Evolutionary conservation across 176 grass and related monocot species (phyloP).

Genomic region (Poa annua): DNA sequence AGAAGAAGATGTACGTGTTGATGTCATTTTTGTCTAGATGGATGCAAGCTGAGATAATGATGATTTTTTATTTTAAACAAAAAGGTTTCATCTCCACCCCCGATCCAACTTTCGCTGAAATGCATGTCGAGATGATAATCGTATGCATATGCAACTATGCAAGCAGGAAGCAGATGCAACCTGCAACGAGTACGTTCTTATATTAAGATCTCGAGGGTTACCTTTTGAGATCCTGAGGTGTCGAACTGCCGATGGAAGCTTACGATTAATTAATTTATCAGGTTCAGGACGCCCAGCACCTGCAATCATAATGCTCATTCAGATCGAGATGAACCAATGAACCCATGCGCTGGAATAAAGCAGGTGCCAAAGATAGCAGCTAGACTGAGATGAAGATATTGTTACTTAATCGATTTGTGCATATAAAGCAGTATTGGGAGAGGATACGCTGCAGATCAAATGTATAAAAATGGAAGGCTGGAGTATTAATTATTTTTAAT

Average conservation of each 20-base stretch:
- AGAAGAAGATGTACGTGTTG: not conserved
- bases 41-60: slow-evolving; percentile 9
- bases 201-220: slow-evolving; percentile 26
- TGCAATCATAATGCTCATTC: slow-evolving; percentile 47
- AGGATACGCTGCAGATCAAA: slow-evolving; percentile 15
- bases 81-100: not conserved
- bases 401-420: slow-evolving; percentile 21
- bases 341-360: slow-evolving; percentile 33
- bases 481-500: not conserved
- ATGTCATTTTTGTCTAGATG: not conserved
- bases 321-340: slow-evolving; percentile 38
- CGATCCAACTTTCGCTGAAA: slow-evolving; percentile 30
- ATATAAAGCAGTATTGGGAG: slow-evolving; percentile 45
- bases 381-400: slow-evolving; percentile 11
- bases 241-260: slow-evolving; percentile 13
- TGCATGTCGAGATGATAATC: slow-evolving; percentile 30
- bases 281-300: slow-evolving; percentile 38
- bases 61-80: not conserved
- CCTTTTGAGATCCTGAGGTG: slow-evolving; percentile 28
- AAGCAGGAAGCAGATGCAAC: slow-evolving; percentile 19
- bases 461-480: slow-evolving; percentile 25
- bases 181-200: slow-evolving; percentile 21
- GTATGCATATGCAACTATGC: not conserved
- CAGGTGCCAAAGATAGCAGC: slow-evolving; percentile 22
- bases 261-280: slow-evolving; percentile 44